Evolutionary conservation across 176 grass and related monocot genomes (phyloP), one percentile per base, ranked within the genome.

Genomic region (Carex cristatella): DNA sequence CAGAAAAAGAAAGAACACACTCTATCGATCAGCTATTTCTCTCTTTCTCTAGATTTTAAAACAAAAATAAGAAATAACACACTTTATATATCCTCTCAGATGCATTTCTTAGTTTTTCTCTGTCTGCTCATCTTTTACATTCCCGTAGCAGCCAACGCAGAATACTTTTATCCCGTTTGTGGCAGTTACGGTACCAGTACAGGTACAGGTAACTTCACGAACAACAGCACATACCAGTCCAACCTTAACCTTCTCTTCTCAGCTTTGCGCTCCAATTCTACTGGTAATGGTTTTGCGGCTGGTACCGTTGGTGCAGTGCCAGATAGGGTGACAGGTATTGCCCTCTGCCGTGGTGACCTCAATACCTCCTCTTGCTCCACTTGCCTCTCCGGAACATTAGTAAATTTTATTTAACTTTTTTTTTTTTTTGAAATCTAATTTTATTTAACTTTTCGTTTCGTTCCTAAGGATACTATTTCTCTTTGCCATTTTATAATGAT

Each of bases 281-380:
- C 28, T 51, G 37, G 4, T 60, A 63, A 44, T 16, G 84, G 82
- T 78, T 91, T 88, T 53, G 82, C 87, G 9, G 80, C 86, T 2
- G 83, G 85, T 70, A 77, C 37, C 5, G 74, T 68, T 31, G 92
- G 88, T 15, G 5, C 35, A 0, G 75, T 65, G 19, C 69, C 86
- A 3, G 57, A 86, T 58, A 66, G 32, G 78, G 87, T 89, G 31
- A 92, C 86, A n/a, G 88, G 85, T 65, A 61, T 70, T 56, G 76
- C 79, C 76, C 88, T 92, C 71, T 92, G 93, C 79, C 93, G 88
- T 8, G 90, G 84, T 0, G 93, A 94, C 71, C 9, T 59, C 58
- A 65, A 75, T 7, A 4, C 15, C 10, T 11, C 84, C 23, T 13
- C 69, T 76, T 94, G 90, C 72, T 48, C 44, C 28, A 27, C 64